Base-by-base conservation (phyloP, 805 yeast species). In the Blastobotrys peoriensis region DNA sequence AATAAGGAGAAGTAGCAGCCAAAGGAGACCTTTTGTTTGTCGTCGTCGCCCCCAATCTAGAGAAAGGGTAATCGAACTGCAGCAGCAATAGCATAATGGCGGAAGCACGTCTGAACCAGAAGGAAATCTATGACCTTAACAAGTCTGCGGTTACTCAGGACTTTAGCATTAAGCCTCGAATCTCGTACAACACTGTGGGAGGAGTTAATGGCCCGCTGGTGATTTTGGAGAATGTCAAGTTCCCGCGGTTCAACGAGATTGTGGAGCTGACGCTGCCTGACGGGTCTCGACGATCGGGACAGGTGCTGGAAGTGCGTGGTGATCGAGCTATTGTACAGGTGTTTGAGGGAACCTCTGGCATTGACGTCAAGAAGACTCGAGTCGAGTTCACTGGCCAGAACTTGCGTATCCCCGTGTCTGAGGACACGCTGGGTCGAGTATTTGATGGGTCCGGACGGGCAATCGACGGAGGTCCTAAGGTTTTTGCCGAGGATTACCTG, bases 401-500 rank as follows among this genome's bases (percentile, higher is more conserved):
- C 67, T 75, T 93, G 74, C 86, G 81, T 67, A 86, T 93, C 53
- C 84, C 98, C 18, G 98, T 93, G 19, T 83, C 95, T 45, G 98
- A 93, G 68, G 99, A 93, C 64, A 83, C 89, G 75, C 74, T 94
- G 62, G 99, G 99, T 54, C 84, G 99, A 75, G 86, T 93, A 54
- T 93, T 93, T 66, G 96, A 93, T 69, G 99, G 99, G 67, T 89
- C 97, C 28, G 99, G 98, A 70, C 81, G 95, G 71, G 95, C 98
- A 48, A 91, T 86, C 58, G 99, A 93, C 66, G 87, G 88, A 58
- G 98, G 99, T 51, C 99, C 99, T 54, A 86, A 85, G 69, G 96
- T 93, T 43, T 84, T 93, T 63, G 99, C 99, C 46, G 99, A 93
- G 69, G 99, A 93, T 67, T 93, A 88, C 68, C 75, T 93, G 67